Percentiles rank a stretch among this genome's conserved stretches.
phyloP scores from a whole-genome alignment of 2,329 filamentous ascomycete species.

The Metarhizium anisopliae region DNA sequence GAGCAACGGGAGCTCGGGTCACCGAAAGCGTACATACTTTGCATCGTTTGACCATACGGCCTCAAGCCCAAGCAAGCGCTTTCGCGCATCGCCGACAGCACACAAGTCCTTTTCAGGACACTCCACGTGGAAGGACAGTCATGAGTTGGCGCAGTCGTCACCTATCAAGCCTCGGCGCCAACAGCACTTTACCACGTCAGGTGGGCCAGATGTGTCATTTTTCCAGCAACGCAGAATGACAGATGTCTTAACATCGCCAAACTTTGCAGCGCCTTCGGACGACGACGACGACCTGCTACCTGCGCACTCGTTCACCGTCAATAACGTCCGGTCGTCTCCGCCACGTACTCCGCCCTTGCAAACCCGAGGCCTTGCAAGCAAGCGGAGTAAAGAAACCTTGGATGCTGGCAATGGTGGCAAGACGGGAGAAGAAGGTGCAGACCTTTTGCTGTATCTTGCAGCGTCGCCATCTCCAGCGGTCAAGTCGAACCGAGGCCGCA shows the following conservation, averaged over 20 bases:
- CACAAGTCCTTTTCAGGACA: constrained; percentile 48
- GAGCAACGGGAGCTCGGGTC: constrained; percentile 57
- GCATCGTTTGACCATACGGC: constrained; percentile 46
- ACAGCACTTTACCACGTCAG: constrained; percentile 63
- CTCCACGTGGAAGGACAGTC: constrained; percentile 65
- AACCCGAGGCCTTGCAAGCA: constrained; percentile 36
- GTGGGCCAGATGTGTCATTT: constrained; percentile 68
- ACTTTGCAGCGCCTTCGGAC: constrained; percentile 57
- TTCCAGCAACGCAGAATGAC: constrained; percentile 63
- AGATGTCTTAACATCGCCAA: constrained; percentile 50
- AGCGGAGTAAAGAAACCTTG: constrained; percentile 39
- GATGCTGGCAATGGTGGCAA: constrained; percentile 40
- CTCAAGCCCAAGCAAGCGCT: constrained; percentile 58
- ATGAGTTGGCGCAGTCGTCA: constrained; percentile 76
- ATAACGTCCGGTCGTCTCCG: constrained; percentile 65
- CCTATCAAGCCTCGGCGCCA: constrained; percentile 71
- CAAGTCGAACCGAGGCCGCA: constrained; percentile 35
- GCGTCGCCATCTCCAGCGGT: constrained; percentile 84
- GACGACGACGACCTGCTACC: constrained; percentile 80
- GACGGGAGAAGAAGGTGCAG: constrained; percentile 69
- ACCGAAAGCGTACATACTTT: constrained; percentile 55
- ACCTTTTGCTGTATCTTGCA: constrained; percentile 74
- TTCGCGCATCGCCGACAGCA: constrained; percentile 52
- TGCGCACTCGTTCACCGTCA: constrained; percentile 60
- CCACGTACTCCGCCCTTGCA: constrained; percentile 73